These are phyloP conservation scores for Chloranthus sessilifolius DNA, from an alignment of 164 flowering plant genomes.

Conservation along the genomic window DNA sequence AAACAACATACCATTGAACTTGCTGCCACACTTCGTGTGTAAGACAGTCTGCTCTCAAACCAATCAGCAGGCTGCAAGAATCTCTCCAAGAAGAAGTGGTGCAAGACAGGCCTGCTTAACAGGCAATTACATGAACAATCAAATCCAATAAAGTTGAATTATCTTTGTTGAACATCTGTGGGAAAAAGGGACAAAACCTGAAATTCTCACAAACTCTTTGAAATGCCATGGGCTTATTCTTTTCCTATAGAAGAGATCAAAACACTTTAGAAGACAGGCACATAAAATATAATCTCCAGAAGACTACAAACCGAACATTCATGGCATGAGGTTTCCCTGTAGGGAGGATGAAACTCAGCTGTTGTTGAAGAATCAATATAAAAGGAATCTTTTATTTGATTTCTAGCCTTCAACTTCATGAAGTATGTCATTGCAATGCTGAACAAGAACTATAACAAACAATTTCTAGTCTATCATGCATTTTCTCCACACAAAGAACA, in stretches of 20 bases:
- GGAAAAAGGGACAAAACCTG: constrained; percentile 44
- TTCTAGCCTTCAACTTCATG: too few relatives aligned
- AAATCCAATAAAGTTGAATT: background rate
- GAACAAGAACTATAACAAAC: too few relatives aligned
- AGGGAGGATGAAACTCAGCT: too few relatives aligned
- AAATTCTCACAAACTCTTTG: constrained; percentile 77
- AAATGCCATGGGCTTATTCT: constrained; percentile 83
- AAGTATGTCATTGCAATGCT: too few relatives aligned
- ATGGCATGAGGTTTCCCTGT: too few relatives aligned
- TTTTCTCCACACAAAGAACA: too few relatives aligned
- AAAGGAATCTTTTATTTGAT: too few relatives aligned
- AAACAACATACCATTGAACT: constrained; percentile 79
- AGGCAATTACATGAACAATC: constrained; percentile 8
- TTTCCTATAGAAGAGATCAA: constrained; percentile 43
- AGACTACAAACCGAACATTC: background rate
- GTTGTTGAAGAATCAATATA: too few relatives aligned
- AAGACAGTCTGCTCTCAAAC: constrained; percentile 95
- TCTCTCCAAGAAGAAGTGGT: constrained; percentile 88
- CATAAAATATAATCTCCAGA: background rate
- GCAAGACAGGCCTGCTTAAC: constrained; percentile 91
- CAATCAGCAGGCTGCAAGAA: constrained; percentile 89
- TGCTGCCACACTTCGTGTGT: constrained; percentile 93
- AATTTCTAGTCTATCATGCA: too few relatives aligned
- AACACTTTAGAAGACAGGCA: background rate
- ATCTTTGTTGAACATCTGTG: background rate